A percentile compares a stretch with the other conserved stretches of the same genome.
phyloP scores from a whole-genome alignment of 2,329 filamentous ascomycete species.

The Lojkania enalia region DNA sequence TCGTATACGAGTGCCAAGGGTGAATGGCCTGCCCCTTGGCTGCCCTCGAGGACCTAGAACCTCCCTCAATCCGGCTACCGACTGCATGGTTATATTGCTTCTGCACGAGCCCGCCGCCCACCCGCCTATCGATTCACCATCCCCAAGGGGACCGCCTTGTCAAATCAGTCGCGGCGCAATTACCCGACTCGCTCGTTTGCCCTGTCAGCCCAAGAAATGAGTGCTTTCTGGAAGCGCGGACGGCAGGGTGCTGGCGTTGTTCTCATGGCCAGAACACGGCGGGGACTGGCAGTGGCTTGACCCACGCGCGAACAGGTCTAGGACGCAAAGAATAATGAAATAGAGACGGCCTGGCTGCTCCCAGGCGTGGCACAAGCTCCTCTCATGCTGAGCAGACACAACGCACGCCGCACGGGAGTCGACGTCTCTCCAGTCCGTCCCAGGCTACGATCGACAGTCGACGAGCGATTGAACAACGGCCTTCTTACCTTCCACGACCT shows the following conservation, averaged over 20 bases:
- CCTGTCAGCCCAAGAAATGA: constrained; percentile 23
- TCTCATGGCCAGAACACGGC: constrained; percentile 26
- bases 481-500: background rate
- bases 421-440: constrained; percentile 1
- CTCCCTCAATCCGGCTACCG: constrained; percentile 19
- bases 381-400: too few relatives aligned
- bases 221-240: constrained; percentile 14
- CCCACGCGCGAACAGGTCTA: constrained; percentile 23
- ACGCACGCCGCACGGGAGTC: constrained; percentile 1
- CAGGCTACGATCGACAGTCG: background rate
- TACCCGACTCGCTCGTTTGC: constrained; percentile 31
- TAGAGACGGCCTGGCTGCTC: constrained; percentile 6
- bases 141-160: constrained; percentile 10
- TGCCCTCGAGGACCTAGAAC: constrained; percentile 17
- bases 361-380: constrained; percentile 6
- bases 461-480: background rate
- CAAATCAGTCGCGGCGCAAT: constrained; percentile 22
- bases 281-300: constrained; percentile 26
- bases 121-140: constrained; percentile 19
- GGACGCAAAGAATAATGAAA: constrained; percentile 26
- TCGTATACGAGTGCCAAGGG: too few relatives aligned
- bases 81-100: constrained; percentile 30
- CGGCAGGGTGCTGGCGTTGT: constrained; percentile 31
- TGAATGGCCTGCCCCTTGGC: too few relatives aligned
- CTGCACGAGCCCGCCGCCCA: constrained; percentile 23